Evolutionary conservation across 2,329 filamentous ascomycete genomes (phyloP), one percentile per base, ranked within the genome.

Genomic region (Lasiodiplodia sp.): DNA sequence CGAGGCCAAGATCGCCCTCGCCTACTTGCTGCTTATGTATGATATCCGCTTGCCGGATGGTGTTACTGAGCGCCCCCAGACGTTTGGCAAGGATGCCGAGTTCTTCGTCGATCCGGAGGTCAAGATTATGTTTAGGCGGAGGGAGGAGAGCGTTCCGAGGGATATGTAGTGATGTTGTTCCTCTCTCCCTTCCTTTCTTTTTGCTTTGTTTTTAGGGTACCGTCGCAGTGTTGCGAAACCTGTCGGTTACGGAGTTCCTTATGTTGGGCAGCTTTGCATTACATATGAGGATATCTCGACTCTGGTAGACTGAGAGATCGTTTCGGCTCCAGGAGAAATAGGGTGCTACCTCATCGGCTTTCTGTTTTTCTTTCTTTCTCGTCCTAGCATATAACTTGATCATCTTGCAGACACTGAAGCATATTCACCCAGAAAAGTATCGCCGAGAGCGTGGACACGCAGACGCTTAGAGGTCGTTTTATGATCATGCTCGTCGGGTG

Each of bases 1-100:
- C n/a, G 70, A 69, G 49, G 64, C 69, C 37, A 71, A 71, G 63
- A 60, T 55, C 14, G 68, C 68, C 8, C 38, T 72, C 4, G 62
- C 65, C 1, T 51, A 67, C 7, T 34, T 72, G n/a, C 34, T 72
- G 18, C 66, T 72, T 12, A 56, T 71, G 68, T 72, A 71, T 37
- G 71, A 72, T 2, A 14, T 34, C 10, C n/a, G 18, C 18, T 7
- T 56, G 51, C 51, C 51, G 2, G 51, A 28, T 21, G 51, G 23
- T 3, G 18, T 21, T 3, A 47, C 44, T 8, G 44, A 47, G 8
- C 18, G 44, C 8, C n/a, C 44, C 6, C 12, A 7, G 44, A 47
- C 44, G 7, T 2, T 47, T 3, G n/a, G 21, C 2, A 47, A n/a
- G 18, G n/a, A 18, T 6, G 18, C 18, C n/a, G 44, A 47, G 44